Base-by-base conservation (phyloP, 768 basidiomycete species). In the Amanita rubescens region DNA sequence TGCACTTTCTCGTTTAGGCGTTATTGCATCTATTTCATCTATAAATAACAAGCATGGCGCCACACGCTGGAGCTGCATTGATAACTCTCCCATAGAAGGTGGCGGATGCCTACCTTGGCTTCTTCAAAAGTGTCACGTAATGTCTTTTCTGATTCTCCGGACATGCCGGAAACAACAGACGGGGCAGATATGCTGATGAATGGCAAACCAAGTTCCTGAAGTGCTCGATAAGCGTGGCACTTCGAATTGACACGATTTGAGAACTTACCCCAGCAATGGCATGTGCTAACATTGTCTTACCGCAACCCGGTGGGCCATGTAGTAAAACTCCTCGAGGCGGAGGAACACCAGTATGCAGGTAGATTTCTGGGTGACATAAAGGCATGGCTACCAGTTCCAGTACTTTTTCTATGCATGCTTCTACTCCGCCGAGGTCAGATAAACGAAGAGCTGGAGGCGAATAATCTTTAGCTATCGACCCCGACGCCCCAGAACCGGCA, bases 21-120 rank as follows among this genome's bases (percentile, higher is more conserved):
- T 97, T 57, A 99, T 94, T 6, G 94, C 92, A 62, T 98, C 94
- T 17, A 98, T 96, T 65, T 98, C 96, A 65, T 99, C 95, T 41
- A 99, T 90, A 71, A 98, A 98, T 8, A 99, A 69, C 1, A 99
- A 73, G 62, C 94, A 96, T 0, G 94, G 96, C 0, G 96, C 94
- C 6, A 89, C 76, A 55, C 87, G 82, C 91, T 94, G 59, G 24
- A 20, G 11, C 17, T 30, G 19, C 37, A 20, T 53, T 43, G 9
- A 49, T 33, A 51, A 43, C 49, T 4, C 15, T 4, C 37, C 27
- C 11, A 51, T 27, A 17, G 49, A 35, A 38, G 47, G 33, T 17
- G 38, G 1, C 32, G 27, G 35, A 33, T 38, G 66, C 74, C 4
- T 27, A 92, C 93, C 72, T 92, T 94, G 5, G 96, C 96, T 67